Evolutionary conservation across 495 filamentous ascomycete species (phyloP).

Genomic region (Tuber microsphaerosporum): DNA sequence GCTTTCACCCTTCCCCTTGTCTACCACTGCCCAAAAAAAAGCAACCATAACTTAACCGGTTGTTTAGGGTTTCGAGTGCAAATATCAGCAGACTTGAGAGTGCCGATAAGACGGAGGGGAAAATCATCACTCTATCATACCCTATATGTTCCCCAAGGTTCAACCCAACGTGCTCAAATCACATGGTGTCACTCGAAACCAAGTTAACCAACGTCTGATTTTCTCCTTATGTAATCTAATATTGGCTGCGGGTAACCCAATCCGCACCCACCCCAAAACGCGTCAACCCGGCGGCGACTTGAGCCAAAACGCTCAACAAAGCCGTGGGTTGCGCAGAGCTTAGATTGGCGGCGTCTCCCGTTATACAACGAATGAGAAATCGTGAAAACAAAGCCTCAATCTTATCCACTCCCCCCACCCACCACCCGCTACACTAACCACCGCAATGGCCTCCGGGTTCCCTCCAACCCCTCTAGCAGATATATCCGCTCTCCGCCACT

Average conservation of each 20-base stretch:
- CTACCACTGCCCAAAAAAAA: background rate
- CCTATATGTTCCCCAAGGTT: background rate
- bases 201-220: background rate
- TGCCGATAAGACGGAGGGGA: background rate
- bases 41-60: background rate
- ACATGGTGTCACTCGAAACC: background rate
- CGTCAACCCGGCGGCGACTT: background rate
- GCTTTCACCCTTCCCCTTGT: no score
- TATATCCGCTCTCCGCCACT: conserved; percentile 23
- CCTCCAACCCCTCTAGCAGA: conserved; percentile 11
- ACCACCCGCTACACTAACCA: background rate
- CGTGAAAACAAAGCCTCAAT: background rate
- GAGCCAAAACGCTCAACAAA: background rate
- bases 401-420: background rate
- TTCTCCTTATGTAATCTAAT: background rate
- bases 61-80: background rate
- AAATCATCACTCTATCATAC: background rate
- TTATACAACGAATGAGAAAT: no score
- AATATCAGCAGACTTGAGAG: background rate
- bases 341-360: no score
- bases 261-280: background rate
- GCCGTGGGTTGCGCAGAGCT: background rate
- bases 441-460: conserved; percentile 15
- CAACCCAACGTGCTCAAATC: background rate
- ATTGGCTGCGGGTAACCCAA: background rate